Evolutionary conservation across 202 grass and related monocot genomes (phyloP), one percentile per base, ranked within the genome.

Genomic region (Panicum virgatum): DNA sequence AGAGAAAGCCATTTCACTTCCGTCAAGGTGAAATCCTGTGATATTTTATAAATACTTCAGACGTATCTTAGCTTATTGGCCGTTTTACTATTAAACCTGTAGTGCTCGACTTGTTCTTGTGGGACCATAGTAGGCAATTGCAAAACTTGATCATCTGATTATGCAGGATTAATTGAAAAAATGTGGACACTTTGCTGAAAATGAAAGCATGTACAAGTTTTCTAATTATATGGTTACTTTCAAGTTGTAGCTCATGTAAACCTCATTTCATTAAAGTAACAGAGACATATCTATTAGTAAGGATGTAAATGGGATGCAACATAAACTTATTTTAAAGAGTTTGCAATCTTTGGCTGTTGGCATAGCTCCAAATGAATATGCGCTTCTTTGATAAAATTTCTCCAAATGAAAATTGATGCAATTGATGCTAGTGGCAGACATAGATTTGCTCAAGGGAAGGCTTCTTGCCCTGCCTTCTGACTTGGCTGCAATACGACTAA

Each of bases 1-100:
- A 69, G 96, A 95, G 73, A 98, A 91, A 86, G 96, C 96, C 79
- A 83, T 90, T 9, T 75, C 90, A 77, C 92, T 95, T 83, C 75
- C 88, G 80, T 46, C 82, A 84, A 93, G 92, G 95, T 98, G 26
- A 86, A 76, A 43, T 77, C 83, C 43, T 82, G 13, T 77, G 4
- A 37, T 81, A 62, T 77, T 83, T 69, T 22, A 6, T 14, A 68
- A 53, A 40, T 43, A 73, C 45, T 69, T 45, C 14, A 26, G 26
- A 51, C 15, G 29, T 61, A 57, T 50, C 60, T 26, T 73, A 46
- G 34, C 44, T 86, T 19, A 40, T 58, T 45, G 36, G 23, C 42
- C 20, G 14, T 52, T 62, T 9, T 65, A 43, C 20, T 66, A 19
- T 64, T 14, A 9, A 62, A 39, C 70, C 62, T 79, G 66, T 19